Percentiles rank a stretch among this genome's conserved stretches.
phyloP scores from a whole-genome alignment of 306 rosid genomes.

The Lotus japonicus region DNA sequence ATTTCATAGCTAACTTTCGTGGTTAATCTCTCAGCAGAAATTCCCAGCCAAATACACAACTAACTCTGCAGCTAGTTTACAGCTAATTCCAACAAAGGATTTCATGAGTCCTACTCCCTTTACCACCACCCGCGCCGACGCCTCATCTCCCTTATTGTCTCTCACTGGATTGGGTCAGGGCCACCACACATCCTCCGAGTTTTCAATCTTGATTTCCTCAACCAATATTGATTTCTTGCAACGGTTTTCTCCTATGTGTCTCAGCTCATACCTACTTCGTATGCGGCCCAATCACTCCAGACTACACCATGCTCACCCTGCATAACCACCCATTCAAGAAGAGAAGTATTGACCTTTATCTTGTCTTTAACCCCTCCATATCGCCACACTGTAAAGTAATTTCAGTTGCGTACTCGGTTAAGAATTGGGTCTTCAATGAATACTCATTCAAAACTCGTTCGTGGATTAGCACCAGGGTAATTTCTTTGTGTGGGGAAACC shows the following conservation, averaged over 20 bases:
- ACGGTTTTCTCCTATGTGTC: neutral
- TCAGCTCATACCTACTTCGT: neutral
- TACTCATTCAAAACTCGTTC: neutral
- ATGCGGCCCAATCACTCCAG: slow-evolving; percentile 10
- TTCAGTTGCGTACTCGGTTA: neutral
- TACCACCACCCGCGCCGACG: too few species aligned
- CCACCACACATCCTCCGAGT: neutral
- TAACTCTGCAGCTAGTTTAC: too few species aligned
- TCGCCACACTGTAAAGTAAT: neutral
- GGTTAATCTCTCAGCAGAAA: too few species aligned
- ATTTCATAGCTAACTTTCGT: too few species aligned
- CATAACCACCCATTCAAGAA: too few species aligned
- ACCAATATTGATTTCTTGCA: too few species aligned
- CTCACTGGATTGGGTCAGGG: too few species aligned
- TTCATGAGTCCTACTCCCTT: too few species aligned
- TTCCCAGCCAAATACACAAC: too few species aligned
- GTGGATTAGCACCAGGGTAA: neutral
- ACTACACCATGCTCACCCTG: neutral
- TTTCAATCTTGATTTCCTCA: neutral
- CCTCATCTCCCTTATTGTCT: neutral
- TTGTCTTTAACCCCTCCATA: slow-evolving; percentile 3
- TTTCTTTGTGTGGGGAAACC: too few species aligned
- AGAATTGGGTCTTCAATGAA: neutral
- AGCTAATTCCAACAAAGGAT: too few species aligned
- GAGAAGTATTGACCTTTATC: too few species aligned